phyloP scores from a whole-genome alignment of 1,284 basidiomycete species.

The Sanghuangporus baumii region DNA sequence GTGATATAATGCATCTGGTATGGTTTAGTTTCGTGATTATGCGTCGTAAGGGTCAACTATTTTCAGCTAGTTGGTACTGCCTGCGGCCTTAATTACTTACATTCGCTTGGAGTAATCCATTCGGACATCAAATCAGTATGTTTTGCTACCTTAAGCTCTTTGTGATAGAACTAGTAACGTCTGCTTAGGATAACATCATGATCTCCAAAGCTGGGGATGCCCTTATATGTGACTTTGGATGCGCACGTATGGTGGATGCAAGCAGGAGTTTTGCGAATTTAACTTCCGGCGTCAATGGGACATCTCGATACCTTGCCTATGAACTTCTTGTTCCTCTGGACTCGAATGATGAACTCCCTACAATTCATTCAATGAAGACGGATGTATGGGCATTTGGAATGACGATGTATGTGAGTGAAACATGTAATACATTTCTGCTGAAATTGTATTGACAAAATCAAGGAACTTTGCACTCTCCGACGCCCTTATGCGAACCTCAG shows the following conservation, averaged over 20 bases:
- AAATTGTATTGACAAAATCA: not conserved
- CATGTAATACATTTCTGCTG: not conserved
- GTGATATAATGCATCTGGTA: constrained; percentile 3
- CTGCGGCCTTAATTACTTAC: constrained; percentile 1
- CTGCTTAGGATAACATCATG: constrained; percentile 1
- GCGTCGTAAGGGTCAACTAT: too few relatives aligned
- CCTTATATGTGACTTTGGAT: constrained; percentile 6
- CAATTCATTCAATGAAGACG: not conserved
- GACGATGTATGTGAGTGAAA: not conserved
- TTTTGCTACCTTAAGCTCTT: not conserved
- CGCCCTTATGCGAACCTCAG: not conserved
- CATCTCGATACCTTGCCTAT: not conserved
- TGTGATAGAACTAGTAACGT: not conserved
- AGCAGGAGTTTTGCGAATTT: not conserved
- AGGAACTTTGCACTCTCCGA: constrained; percentile 1
- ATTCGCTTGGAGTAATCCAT: not conserved
- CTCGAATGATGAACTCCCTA: not conserved
- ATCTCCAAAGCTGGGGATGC: not conserved
- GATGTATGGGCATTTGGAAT: constrained; percentile 11
- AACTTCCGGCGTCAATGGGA: not conserved
- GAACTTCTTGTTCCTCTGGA: not conserved
- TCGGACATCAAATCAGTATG: constrained; percentile 10
- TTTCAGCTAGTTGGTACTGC: constrained; percentile 2
- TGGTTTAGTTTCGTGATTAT: not conserved
- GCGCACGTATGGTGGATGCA: not conserved